These are phyloP conservation scores for Penicillium psychrosexuale DNA, from an alignment of 2,329 filamentous ascomycete genomes.

Conservation along the genomic window DNA sequence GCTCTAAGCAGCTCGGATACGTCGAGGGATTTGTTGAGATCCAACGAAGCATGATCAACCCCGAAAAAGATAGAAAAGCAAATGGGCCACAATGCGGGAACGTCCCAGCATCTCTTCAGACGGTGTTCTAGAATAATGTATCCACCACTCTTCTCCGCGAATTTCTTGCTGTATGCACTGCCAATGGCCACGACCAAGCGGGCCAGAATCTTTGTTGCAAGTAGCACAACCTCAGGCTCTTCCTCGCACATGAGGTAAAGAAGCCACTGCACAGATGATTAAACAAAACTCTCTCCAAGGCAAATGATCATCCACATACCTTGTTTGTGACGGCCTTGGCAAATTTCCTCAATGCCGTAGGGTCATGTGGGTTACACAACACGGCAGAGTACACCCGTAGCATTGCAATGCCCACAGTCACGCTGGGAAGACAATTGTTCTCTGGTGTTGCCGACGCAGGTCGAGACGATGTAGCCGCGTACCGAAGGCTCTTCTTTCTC, in stretches of 20 bases:
- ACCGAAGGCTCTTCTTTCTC: conserved; percentile 46
- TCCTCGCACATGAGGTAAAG: conserved; percentile 86
- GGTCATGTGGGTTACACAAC: conserved; percentile 69
- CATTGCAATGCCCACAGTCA: conserved; percentile 70
- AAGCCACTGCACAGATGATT: conserved; percentile 63
- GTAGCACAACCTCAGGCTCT: conserved; percentile 75
- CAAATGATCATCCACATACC: conserved; percentile 48
- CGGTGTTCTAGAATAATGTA: conserved; percentile 81
- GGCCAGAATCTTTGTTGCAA: conserved; percentile 78
- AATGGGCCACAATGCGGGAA: conserved; percentile 78
- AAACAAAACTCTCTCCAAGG: conserved; percentile 2
- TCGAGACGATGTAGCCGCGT: conserved; percentile 30
- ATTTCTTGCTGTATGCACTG: conserved; percentile 76
- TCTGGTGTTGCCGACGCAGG: conserved; percentile 35
- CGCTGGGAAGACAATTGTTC: conserved; percentile 51
- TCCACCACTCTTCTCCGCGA: conserved; percentile 79
- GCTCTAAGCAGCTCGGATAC: conserved; percentile 69
- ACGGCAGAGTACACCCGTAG: conserved; percentile 74
- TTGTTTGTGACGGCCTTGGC: conserved; percentile 93
- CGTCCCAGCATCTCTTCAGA: conserved; percentile 83
- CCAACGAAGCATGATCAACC: conserved; percentile 69
- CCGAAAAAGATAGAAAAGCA: conserved; percentile 88
- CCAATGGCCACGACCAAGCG: conserved; percentile 82
- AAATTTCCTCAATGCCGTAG: conserved; percentile 75
- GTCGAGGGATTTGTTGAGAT: conserved; percentile 71